Conservation (phyloP, 257 asterid genomes). For the Solanum peruvianum region DNA sequence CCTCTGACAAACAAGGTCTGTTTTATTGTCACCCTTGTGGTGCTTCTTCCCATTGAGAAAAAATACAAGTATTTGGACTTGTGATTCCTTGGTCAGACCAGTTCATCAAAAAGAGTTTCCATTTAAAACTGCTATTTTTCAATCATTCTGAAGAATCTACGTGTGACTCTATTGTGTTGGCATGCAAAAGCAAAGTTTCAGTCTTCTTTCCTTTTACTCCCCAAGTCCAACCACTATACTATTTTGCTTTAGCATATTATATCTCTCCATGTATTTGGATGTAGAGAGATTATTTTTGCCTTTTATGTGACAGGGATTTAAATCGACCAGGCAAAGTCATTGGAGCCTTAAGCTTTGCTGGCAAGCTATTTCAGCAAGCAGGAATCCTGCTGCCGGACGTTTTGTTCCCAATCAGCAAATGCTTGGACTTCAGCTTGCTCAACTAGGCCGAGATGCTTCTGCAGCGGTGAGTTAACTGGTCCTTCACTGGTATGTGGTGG, state of each 20-base stretch:
- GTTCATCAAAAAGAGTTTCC: neutral
- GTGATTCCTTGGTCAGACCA: neutral
- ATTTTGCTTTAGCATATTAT: neutral
- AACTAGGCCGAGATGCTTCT: slow-evolving; percentile 94
- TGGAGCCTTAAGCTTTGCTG: slow-evolving; percentile 71
- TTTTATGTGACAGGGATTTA: slow-evolving; percentile 53
- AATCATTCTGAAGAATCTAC: neutral
- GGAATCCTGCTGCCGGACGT: slow-evolving; percentile 63
- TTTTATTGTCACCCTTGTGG: neutral
- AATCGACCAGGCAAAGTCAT: slow-evolving; percentile 60
- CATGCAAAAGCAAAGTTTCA: neutral
- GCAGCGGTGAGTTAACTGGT: slow-evolving; percentile 69
- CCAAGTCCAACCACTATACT: neutral
- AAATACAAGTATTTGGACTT: neutral
- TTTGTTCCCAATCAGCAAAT: slow-evolving; percentile 59
- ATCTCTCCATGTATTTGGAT: neutral
- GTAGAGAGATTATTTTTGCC: neutral
- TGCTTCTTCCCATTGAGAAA: neutral
- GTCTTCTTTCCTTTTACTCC: neutral
- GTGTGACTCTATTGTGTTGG: neutral
- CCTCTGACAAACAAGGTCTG: slow-evolving; percentile 75
- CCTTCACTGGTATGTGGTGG: neutral
- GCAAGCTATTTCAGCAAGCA: slow-evolving; percentile 77
- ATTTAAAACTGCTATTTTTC: neutral
- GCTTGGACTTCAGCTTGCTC: slow-evolving; percentile 85